Conservation (phyloP, 768 basidiomycete genomes). For the Trametes coccinea region DNA sequence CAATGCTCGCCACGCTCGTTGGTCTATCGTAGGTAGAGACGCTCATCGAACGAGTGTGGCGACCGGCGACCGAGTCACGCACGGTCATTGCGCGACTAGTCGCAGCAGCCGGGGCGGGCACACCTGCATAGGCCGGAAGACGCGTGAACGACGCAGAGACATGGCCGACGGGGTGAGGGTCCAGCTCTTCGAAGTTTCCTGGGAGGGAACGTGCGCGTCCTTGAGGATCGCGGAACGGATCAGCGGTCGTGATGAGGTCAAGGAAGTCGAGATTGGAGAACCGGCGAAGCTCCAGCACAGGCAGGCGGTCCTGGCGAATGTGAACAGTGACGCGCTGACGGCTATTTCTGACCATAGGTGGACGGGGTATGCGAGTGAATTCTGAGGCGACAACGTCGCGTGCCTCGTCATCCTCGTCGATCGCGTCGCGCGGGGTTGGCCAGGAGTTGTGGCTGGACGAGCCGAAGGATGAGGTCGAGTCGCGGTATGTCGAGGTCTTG, state of each 20-base stretch:
- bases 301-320: slow-evolving; percentile 20
- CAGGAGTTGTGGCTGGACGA: slow-evolving; percentile 18
- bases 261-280: slow-evolving; percentile 26
- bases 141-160: slow-evolving; percentile 17
- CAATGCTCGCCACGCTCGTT: not conserved
- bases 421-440: not conserved
- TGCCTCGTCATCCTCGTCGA: slow-evolving; percentile 6
- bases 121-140: not conserved
- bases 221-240: slow-evolving; percentile 19
- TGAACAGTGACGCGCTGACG: slow-evolving; percentile 26
- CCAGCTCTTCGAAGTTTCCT: slow-evolving; percentile 1
- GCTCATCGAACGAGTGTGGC: not conserved
- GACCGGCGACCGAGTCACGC: not conserved
- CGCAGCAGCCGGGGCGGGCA: not conserved
- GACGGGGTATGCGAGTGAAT: not conserved
- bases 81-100: not conserved
- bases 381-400: slow-evolving; percentile 2
- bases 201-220: slow-evolving; percentile 17
- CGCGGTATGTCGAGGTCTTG: slow-evolving; percentile 11
- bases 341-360: not conserved
- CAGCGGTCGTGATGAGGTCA: slow-evolving; percentile 17
- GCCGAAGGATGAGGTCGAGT: slow-evolving; percentile 16
- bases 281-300: slow-evolving; percentile 24
- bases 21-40: not conserved
- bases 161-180: not conserved